phyloP scores from a whole-genome alignment of 1,284 basidiomycete species.

The Ustilago cynodontis region DNA sequence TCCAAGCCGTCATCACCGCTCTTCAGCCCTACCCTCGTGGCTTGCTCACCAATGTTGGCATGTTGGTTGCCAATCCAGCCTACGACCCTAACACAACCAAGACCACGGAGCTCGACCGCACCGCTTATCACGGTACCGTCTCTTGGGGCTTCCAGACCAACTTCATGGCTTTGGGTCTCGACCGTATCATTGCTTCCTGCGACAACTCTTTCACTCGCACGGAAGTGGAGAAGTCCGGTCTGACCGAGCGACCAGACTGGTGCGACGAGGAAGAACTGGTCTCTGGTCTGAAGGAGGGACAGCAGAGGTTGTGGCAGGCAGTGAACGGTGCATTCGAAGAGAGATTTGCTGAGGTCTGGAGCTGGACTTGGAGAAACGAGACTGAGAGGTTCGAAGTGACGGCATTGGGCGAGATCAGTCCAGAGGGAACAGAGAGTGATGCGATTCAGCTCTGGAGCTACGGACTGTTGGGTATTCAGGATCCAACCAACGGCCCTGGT shows the following conservation, averaged over 20 bases:
- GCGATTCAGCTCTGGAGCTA: conserved; percentile 71
- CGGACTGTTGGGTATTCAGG: conserved; percentile 69
- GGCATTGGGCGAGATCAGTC: conserved; percentile 41
- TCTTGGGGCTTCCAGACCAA: conserved; percentile 73
- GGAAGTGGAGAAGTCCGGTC: conserved; percentile 38
- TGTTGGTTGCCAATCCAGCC: conserved; percentile 73
- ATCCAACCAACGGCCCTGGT: conserved; percentile 47
- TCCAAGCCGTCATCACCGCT: conserved; percentile 71
- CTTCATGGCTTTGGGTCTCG: conserved; percentile 72
- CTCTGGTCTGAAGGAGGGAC: conserved; percentile 66
- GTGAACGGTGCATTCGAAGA: conserved; percentile 70
- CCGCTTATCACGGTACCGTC: conserved; percentile 73
- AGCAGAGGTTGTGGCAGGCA: conserved; percentile 71
- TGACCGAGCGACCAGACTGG: conserved; percentile 67
- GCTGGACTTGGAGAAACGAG: conserved; percentile 39
- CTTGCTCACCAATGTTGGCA: conserved; percentile 72
- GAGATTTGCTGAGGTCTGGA: conserved; percentile 48
- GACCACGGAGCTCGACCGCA: conserved; percentile 70
- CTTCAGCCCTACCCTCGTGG: conserved; percentile 72
- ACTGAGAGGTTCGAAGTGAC: conserved; percentile 32
- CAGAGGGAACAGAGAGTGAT: conserved; percentile 71
- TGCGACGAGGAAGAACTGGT: conserved; percentile 70
- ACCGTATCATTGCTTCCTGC: conserved; percentile 71
- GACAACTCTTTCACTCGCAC: conserved; percentile 50
- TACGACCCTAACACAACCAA: conserved; percentile 71